Conservation (phyloP, 1,284 basidiomycete genomes). For the Moesziomyces globuligerus region DNA sequence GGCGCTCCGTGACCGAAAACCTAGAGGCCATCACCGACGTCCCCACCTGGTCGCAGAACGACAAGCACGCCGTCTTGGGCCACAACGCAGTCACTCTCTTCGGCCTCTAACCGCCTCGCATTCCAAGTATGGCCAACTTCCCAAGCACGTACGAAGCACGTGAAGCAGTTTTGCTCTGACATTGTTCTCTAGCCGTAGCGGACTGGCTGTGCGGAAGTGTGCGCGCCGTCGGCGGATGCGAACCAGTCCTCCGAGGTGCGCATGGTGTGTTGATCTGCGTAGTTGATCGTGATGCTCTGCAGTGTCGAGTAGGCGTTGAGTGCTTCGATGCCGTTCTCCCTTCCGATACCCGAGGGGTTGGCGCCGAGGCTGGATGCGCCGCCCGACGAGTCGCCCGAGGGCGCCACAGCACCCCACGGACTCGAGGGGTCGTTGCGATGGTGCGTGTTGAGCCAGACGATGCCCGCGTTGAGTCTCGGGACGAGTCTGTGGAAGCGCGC, state of each 20-base stretch:
- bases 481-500: slow-evolving; percentile 20
- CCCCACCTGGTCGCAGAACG: slow-evolving; percentile 32
- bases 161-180: too few species aligned
- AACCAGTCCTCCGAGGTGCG: slow-evolving; percentile 32
- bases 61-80: slow-evolving; percentile 18
- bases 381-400: slow-evolving; percentile 6
- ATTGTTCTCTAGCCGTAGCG: slow-evolving; percentile 10
- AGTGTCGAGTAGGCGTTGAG: slow-evolving; percentile 27
- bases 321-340: slow-evolving; percentile 39
- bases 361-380: slow-evolving; percentile 9
- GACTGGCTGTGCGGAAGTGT: slow-evolving; percentile 2
- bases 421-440: slow-evolving; percentile 86
- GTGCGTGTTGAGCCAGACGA: slow-evolving; percentile 86
- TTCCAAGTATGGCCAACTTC: too few species aligned
- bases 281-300: slow-evolving; percentile 31
- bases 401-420: slow-evolving; percentile 77
- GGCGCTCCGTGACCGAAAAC: slow-evolving; percentile 84
- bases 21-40: slow-evolving; percentile 78
- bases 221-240: slow-evolving; percentile 1
- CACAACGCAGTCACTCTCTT: slow-evolving; percentile 27
- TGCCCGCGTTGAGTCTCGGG: slow-evolving; percentile 68
- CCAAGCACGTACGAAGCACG: too few species aligned
- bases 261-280: slow-evolving; percentile 16
- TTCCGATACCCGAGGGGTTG: slow-evolving; percentile 26
- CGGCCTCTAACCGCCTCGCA: slow-evolving; percentile 14